Base-by-base conservation (phyloP, 2,329 filamentous ascomycete species). In the Zasmidium angulare region DNA sequence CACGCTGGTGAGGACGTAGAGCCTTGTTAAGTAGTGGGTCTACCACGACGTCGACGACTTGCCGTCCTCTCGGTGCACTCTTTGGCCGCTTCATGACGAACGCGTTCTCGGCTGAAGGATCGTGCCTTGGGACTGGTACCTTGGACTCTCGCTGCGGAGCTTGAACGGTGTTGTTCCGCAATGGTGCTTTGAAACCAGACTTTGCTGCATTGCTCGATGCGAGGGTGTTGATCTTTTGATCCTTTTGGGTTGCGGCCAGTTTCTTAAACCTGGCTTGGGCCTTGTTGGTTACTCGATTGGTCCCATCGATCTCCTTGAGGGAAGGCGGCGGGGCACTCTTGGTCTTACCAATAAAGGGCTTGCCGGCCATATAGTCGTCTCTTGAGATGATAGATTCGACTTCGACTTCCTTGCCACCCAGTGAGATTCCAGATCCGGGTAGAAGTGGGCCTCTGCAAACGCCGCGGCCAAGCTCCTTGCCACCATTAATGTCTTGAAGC, bases 11-110 rank as follows among this genome's bases (percentile, higher is more conserved):
- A 12, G 84, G 82, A 24, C 87, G 82, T 9, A 91, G 76, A 64
- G 86, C 81, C 63, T 84, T 85, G 7, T 79, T 76, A 17, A 91
- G 70, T 11, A 88, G 73, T 1, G 88, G 88, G 71, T 91, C 88
- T 2, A 91, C 80, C 0, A 90, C 88, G 1, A 91, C 88, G 72
- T 90, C 88, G 1, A 90, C 87, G 51, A 89, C 78, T 54, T 85
- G 82, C 68, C 86, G 89, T 0, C 86, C 87, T 59, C 81, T 82
- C 0, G 85, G 83, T 50, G 79, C 79, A 12, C 75, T 72, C 4
- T 20, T 26, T 1, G 85, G 86, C 26, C 86, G 77, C 68, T 83
- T 85, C 87, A 91, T 90, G 3, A 90, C 81, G 24, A 90, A 72
- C 1, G 88, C 86, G 47, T 82, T 83, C 4, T 81, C 77, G 2